Base-by-base conservation (phyloP, 2,329 filamentous ascomycete species). In the Colletotrichum magnum region DNA sequence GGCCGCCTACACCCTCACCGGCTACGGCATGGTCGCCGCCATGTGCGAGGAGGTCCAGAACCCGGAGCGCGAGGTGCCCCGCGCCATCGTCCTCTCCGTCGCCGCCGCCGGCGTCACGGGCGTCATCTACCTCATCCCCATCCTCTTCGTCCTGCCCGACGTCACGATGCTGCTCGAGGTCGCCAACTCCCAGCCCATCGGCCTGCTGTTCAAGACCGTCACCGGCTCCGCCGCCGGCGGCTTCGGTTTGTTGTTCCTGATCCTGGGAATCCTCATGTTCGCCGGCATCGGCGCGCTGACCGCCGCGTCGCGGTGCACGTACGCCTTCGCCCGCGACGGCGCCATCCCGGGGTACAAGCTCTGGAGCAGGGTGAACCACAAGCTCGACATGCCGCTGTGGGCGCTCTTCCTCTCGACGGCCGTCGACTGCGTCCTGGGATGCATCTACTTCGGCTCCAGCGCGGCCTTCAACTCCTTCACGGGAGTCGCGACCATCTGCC, bases 391-490 rank as follows among this genome's bases (percentile, higher is more conserved):
- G 63, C 93, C 93, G 0, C 82, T 95, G 1, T 89, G 86, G 83
- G 92, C 90, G 1, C 84, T 95, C 6, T 81, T 90, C 3, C 84
- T 95, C 2, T 93, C 92, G 0, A 90, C 92, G 0, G 76, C 85
- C 0, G 88, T 95, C 51, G 90, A 93, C 77, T 92, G 89, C 73
- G 81, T 94, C 12, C 85, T 95, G 0, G 93, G 92, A 0, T 85
- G 93, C 72, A 94, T 95, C 78, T 95, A 93, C 81, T 94, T 95
- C 72, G 93, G 93, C 10, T 93, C 90, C 1, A 87, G 88, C 0
- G 91, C 92, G 0, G 93, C 93, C 0, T 95, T 95, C 82, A 92
- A 92, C 83, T 91, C 89, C 10, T 94, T 95, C 79, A 94, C 92
- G 0, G 92, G 92, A 32, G 92, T 94, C 1, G 93, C 92, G 1